A percentile compares a stretch with the other conserved stretches of the same genome.
These are phyloP conservation scores for Phytopythium aichiense DNA, from an alignment of 352 stramenopile genomes.

Conservation along the genomic window DNA sequence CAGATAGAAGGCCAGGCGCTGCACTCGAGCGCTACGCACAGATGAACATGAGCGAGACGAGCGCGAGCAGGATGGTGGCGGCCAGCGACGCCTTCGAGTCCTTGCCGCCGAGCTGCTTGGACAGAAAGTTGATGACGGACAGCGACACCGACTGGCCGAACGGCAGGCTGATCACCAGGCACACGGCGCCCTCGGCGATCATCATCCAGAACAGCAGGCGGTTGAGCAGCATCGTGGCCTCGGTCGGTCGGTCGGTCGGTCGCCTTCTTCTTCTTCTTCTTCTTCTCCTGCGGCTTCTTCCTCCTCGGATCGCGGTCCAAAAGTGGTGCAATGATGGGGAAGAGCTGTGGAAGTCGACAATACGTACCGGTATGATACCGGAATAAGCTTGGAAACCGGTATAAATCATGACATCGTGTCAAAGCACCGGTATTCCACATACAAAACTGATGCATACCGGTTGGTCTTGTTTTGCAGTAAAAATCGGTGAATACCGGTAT, in stretches of 20 bases:
- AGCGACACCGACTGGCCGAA: slow-evolving; percentile 60
- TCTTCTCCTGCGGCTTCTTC: too few species aligned
- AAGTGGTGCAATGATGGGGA: too few species aligned
- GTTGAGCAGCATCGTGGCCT: slow-evolving; percentile 50
- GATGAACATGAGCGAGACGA: slow-evolving; percentile 69
- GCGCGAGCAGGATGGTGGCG: slow-evolving; percentile 44
- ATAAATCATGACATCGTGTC: too few species aligned
- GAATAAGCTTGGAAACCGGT: too few species aligned
- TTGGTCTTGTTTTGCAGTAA: too few species aligned
- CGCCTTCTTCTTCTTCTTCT: not conserved
- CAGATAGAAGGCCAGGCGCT: not conserved
- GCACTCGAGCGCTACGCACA: slow-evolving; percentile 35
- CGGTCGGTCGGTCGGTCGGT: too few species aligned
- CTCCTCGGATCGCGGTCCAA: too few species aligned
- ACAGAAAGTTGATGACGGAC: slow-evolving; percentile 55
- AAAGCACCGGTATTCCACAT: too few species aligned
- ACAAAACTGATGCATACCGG: too few species aligned
- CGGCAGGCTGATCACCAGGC: slow-evolving; percentile 42
- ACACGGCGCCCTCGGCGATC: slow-evolving; percentile 37
- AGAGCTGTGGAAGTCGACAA: too few species aligned
- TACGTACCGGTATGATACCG: too few species aligned
- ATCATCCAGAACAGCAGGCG: slow-evolving; percentile 51
- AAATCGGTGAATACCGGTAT: too few species aligned
- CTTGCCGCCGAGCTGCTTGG: slow-evolving; percentile 31
- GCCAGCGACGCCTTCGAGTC: slow-evolving; percentile 41